phyloP scores from a whole-genome alignment of 257 asterid species.

The Capsicum rhomboideum region DNA sequence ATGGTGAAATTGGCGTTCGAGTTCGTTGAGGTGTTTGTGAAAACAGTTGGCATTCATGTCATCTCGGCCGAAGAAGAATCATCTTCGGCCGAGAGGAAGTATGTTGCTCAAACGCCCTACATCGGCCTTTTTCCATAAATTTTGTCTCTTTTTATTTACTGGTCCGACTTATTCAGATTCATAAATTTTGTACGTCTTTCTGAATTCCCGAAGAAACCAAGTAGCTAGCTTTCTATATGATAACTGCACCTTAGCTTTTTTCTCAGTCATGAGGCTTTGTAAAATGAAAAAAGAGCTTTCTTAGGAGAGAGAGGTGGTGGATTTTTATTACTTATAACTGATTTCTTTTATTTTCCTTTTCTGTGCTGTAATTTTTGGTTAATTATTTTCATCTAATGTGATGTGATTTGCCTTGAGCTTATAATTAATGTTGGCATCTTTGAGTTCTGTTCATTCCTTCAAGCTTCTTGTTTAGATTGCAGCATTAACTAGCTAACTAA shows the following conservation, averaged over 20 bases:
- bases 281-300: neutral
- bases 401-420: neutral
- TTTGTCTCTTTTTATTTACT: neutral
- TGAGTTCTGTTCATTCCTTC: neutral
- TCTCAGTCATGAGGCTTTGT: neutral
- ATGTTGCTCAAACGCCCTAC: slow-evolving; percentile 26
- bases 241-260: neutral
- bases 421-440: neutral
- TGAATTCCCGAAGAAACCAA: neutral
- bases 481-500: too few relatives aligned
- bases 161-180: neutral
- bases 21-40: slow-evolving; percentile 29
- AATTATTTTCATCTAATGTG: neutral
- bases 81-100: neutral
- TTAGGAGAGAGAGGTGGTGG: too few relatives aligned
- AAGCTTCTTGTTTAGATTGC: too few relatives aligned
- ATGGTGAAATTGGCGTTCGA: slow-evolving; percentile 33
- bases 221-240: too few relatives aligned
- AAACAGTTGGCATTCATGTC: slow-evolving; percentile 32
- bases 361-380: neutral
- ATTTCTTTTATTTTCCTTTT: neutral
- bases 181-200: neutral
- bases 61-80: slow-evolving; percentile 4
- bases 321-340: neutral
- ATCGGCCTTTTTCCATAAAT: slow-evolving; percentile 48